A percentile compares a stretch with the other conserved stretches of the same genome.
Evolutionary conservation across 2,329 filamentous ascomycete species (phyloP).

Genomic region (Trichoderma endophyticum): DNA sequence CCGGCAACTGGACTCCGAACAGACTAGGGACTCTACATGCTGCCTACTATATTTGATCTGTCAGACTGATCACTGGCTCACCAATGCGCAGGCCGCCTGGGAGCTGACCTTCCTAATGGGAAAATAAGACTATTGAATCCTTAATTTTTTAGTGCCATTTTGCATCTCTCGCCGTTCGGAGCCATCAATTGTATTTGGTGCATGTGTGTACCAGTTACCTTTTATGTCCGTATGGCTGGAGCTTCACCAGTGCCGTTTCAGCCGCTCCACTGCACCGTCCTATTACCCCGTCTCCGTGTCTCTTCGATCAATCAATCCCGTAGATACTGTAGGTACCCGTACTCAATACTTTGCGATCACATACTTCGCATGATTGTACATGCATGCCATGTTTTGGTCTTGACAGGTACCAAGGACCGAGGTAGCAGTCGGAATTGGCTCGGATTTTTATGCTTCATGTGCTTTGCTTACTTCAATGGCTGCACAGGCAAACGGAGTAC

Average conservation of each 20-base stretch:
- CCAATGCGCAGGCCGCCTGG: not conserved
- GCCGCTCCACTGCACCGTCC: not conserved
- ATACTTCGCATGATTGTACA: not conserved
- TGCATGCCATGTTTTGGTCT: not conserved
- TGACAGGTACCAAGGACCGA: not conserved
- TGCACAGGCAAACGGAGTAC: not conserved
- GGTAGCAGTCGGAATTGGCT: not conserved
- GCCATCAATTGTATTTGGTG: not conserved
- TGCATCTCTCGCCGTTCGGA: not conserved
- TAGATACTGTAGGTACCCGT: not conserved
- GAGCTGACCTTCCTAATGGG: not conserved
- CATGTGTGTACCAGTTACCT: not conserved
- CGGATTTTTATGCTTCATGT: not conserved
- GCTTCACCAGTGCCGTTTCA: not conserved
- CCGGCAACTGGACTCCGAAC: not conserved
- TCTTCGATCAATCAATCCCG: not conserved
- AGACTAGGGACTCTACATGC: not conserved
- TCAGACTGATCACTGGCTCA: not conserved
- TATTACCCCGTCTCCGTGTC: not conserved
- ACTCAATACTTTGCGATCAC: not conserved
- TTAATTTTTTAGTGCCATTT: not conserved
- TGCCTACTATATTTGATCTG: not conserved
- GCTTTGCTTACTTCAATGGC: not conserved
- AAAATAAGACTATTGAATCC: not conserved
- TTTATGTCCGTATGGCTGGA: not conserved